Conservation (phyloP, 495 filamentous ascomycete genomes). For the Parathielavia hyrcaniae region DNA sequence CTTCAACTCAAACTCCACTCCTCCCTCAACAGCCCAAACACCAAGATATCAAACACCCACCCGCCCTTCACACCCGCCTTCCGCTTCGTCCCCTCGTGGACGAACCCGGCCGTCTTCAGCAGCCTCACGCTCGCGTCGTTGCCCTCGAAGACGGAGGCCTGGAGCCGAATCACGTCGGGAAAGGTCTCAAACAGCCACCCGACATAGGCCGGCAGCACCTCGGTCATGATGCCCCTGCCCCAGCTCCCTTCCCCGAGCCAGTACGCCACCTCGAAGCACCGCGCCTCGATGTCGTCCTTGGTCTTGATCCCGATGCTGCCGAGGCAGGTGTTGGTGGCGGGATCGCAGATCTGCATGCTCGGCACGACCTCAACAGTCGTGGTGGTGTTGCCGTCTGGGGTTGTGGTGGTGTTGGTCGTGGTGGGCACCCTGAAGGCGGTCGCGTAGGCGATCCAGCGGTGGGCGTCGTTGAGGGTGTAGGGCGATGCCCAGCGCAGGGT, state of each 20-base stretch:
- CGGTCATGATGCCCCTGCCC: slow-evolving; percentile 38
- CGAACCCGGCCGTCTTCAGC: slow-evolving; percentile 34
- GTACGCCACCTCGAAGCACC: slow-evolving; percentile 38
- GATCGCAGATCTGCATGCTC: slow-evolving; percentile 32
- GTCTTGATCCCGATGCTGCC: slow-evolving; percentile 34
- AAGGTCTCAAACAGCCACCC: slow-evolving; percentile 35
- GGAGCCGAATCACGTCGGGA: slow-evolving; percentile 30
- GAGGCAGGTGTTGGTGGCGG: slow-evolving; percentile 19
- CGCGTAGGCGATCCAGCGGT: slow-evolving; percentile 24
- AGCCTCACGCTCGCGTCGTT: slow-evolving; percentile 35
- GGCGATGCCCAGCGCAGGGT: slow-evolving; percentile 34
- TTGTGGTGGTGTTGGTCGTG: not conserved
- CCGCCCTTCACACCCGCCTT: slow-evolving; percentile 34
- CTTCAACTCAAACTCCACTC: slow-evolving; percentile 19
- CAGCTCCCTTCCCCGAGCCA: slow-evolving; percentile 33
- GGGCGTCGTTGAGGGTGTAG: slow-evolving; percentile 32
- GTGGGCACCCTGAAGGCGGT: not conserved
- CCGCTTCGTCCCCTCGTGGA: slow-evolving; percentile 35
- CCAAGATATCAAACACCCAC: slow-evolving; percentile 26
- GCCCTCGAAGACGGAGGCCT: slow-evolving; percentile 28
- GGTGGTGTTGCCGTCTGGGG: too few relatives aligned
- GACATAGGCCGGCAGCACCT: slow-evolving; percentile 21
- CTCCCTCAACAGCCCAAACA: slow-evolving; percentile 35
- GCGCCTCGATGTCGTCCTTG: slow-evolving; percentile 27
- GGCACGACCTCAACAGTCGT: slow-evolving; percentile 7